Evolutionary conservation across 2,329 filamentous ascomycete genomes (phyloP), one percentile per base, ranked within the genome.

Genomic region (Leptographium flavum): DNA sequence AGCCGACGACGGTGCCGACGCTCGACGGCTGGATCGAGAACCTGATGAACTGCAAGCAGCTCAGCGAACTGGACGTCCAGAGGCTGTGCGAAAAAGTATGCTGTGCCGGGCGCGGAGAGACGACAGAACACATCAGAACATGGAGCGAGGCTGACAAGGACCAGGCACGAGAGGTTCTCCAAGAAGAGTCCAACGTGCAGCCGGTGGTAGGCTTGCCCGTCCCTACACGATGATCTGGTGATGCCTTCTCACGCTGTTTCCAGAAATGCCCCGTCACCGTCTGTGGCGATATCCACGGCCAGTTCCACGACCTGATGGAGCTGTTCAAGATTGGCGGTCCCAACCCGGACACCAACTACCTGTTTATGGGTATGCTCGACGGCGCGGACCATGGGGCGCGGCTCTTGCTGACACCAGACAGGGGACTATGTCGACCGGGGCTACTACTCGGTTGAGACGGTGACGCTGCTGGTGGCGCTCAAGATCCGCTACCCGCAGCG

Each of bases 221-320:
- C n/a, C 13, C 7, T 33, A 21, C 17, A n/a, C n/a, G n/a, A n/a
- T 31, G 36, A 33, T 43, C 30, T 11, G 5, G 31, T 14, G 23
- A 27, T 15, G 17, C 3, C 5, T 11, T 6, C 15, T 21, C 21
- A 3, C 14, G 5, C 17, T 28, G 4, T 11, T 15, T 5, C 11
- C 55, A 88, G 83, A 95, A 95, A 90, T 96, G 90, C 64, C 92
- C 92, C 38, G 92, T 96, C 54, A 98, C 92, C 46, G 92, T 98
- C 51, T 96, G 92, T 65, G 92, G 92, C 63, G 92, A 98, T 67
- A 98, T 98, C 62, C 92, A 98, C 66, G 92, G 92, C 54, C 92
- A 98, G 67, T 96, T 96, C 64, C 90, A 96, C 66, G 92, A 98
- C 61, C 69, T 98, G 64, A 96, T 98, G 87, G 92, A 98, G 69